A percentile compares a stretch with the other conserved stretches of the same genome.
These are phyloP conservation scores for Striga hermonthica DNA, from an alignment of 305 asterid genomes.

Conservation along the genomic window DNA sequence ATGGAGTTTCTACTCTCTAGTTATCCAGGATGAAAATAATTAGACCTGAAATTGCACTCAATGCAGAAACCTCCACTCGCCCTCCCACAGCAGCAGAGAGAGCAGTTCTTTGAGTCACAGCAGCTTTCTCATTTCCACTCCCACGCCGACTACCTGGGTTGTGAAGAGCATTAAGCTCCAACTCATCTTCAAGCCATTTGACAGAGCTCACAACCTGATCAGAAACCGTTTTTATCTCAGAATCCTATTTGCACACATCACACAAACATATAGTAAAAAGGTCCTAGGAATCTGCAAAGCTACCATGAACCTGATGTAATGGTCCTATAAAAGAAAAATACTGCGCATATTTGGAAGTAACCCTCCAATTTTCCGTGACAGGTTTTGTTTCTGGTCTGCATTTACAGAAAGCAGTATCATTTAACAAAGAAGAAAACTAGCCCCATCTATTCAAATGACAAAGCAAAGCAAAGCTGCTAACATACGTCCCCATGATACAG, in stretches of 20 bases:
- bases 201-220: constrained; percentile 98
- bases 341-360: constrained; percentile 8
- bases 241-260: constrained; percentile 12
- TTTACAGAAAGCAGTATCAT: background rate
- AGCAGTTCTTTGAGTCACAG: constrained; percentile 86
- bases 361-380: constrained; percentile 7
- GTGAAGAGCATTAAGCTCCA: constrained; percentile 99
- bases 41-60: constrained; percentile 89
- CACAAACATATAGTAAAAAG: constrained; percentile 3
- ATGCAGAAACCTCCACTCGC: constrained; percentile 85
- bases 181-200: constrained; percentile 99
- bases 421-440: constrained; percentile 19
- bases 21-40: constrained; percentile 17
- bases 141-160: constrained; percentile 97
- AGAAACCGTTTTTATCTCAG: constrained; percentile 29
- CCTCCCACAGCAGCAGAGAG: constrained; percentile 98
- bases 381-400: constrained; percentile 9
- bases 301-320: constrained; percentile 25
- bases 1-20: constrained; percentile 19
- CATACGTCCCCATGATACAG: too few relatives aligned
- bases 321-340: constrained; percentile 19
- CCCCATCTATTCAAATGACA: constrained; percentile 21
- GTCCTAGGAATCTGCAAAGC: constrained; percentile 15
- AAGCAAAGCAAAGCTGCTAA: constrained; percentile 3
- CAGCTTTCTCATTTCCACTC: constrained; percentile 96